Conservation (phyloP, 306 rosid genomes). For the Rubus parviflorus region DNA sequence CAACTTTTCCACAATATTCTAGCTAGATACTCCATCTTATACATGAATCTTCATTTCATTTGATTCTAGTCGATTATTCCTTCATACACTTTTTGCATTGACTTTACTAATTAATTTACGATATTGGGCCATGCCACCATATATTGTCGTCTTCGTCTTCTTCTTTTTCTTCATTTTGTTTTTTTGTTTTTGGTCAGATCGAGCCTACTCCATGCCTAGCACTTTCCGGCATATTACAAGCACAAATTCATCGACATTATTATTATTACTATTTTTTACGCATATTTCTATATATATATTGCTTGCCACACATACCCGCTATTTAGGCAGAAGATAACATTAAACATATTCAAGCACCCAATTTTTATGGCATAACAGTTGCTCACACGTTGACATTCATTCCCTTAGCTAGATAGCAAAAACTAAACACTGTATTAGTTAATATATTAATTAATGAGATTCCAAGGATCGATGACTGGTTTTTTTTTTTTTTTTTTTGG, state of each 20-base stretch:
- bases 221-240: background rate
- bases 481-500: too few species aligned
- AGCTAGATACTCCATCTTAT: background rate
- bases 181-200: background rate
- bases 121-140: background rate
- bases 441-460: background rate
- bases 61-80: background rate
- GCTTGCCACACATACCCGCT: background rate
- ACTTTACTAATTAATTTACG: background rate
- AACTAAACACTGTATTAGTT: background rate
- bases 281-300: background rate
- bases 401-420: background rate
- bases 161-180: background rate
- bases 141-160: background rate
- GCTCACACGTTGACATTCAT: constrained; percentile 3
- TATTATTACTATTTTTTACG: background rate
- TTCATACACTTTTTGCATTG: background rate
- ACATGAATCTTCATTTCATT: background rate
- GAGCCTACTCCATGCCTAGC: background rate
- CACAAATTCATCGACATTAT: background rate
- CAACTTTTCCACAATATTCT: background rate
- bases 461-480: background rate
- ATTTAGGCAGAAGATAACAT: background rate
- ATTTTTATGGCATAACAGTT: background rate
- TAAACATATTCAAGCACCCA: background rate